phyloP scores from a whole-genome alignment of 805 yeast genomes.

The Saccharomycopsis synnaedendra region DNA sequence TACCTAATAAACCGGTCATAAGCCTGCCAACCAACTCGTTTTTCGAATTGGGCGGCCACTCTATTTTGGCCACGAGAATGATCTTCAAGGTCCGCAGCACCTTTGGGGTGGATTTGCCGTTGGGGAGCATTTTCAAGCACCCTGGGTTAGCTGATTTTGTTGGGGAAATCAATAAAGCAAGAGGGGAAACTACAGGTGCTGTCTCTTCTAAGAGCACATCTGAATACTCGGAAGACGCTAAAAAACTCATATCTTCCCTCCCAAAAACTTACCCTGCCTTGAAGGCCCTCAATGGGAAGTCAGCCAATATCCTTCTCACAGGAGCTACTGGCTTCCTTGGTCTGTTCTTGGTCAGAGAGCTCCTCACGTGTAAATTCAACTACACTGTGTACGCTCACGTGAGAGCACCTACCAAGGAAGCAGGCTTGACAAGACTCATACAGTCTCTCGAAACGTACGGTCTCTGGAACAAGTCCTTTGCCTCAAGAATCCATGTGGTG shows the following conservation, averaged over 20 bases:
- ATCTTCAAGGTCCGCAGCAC: constrained; percentile 80
- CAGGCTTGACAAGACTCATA: constrained; percentile 68
- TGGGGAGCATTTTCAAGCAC: constrained; percentile 80
- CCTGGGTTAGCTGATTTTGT: constrained; percentile 83
- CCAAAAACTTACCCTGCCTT: constrained; percentile 34
- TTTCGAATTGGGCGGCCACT: constrained; percentile 97
- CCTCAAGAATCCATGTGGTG: constrained; percentile 50
- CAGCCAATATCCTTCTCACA: constrained; percentile 67
- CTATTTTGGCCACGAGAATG: constrained; percentile 94
- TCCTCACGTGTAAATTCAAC: constrained; percentile 44
- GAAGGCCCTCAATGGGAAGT: constrained; percentile 24
- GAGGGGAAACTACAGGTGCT: constrained; percentile 35
- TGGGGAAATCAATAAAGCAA: constrained; percentile 48
- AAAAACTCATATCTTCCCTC: constrained; percentile 32
- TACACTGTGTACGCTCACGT: constrained; percentile 79
- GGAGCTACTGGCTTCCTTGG: constrained; percentile 98
- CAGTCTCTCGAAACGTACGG: constrained; percentile 77
- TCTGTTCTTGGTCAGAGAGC: constrained; percentile 70
- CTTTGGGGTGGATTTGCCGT: constrained; percentile 70
- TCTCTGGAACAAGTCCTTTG: constrained; percentile 35
- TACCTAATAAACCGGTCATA: constrained; percentile 77
- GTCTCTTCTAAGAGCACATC: constrained; percentile 24
- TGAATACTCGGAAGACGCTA: constrained; percentile 70
- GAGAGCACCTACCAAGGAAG: constrained; percentile 58
- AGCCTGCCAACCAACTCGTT: constrained; percentile 75